Evolutionary conservation across 2,329 filamentous ascomycete species (phyloP).

Genomic region (Ilyonectria destructans): DNA sequence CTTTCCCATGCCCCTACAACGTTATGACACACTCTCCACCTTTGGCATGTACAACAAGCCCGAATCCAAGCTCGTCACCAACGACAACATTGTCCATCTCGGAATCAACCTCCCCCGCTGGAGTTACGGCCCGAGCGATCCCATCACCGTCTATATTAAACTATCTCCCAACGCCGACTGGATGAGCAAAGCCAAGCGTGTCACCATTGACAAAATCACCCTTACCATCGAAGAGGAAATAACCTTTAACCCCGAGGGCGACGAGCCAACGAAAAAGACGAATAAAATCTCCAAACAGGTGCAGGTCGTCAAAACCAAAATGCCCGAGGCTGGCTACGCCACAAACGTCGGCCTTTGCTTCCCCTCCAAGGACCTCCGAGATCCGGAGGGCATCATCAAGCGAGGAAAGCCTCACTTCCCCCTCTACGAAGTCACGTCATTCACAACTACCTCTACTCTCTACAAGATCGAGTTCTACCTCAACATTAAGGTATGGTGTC

Average conservation of each 20-base stretch:
- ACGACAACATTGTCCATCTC: conserved; percentile 92
- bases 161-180: conserved; percentile 93
- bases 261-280: conserved; percentile 91
- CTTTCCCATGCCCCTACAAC: conserved; percentile 90
- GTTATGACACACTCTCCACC: conserved; percentile 97
- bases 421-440: conserved; percentile 88
- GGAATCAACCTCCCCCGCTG: conserved; percentile 94
- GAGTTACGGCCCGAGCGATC: conserved; percentile 96
- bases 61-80: conserved; percentile 87
- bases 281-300: conserved; percentile 90
- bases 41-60: conserved; percentile 99
- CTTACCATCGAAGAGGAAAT: conserved; percentile 97
- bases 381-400: conserved; percentile 89
- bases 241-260: conserved; percentile 98
- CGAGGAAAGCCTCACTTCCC: conserved; percentile 91
- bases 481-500: conserved; percentile 83
- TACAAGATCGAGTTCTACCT: conserved; percentile 99
- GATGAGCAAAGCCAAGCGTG: conserved; percentile 90
- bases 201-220: conserved; percentile 95
- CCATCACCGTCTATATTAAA: conserved; percentile 96
- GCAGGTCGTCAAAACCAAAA: conserved; percentile 84
- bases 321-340: conserved; percentile 93
- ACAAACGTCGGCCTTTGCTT: conserved; percentile 94
- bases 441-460: conserved; percentile 92
- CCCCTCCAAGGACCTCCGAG: conserved; percentile 89